Evolutionary conservation across 306 rosid genomes (phyloP).

Genomic region (Fragaria iinumae): DNA sequence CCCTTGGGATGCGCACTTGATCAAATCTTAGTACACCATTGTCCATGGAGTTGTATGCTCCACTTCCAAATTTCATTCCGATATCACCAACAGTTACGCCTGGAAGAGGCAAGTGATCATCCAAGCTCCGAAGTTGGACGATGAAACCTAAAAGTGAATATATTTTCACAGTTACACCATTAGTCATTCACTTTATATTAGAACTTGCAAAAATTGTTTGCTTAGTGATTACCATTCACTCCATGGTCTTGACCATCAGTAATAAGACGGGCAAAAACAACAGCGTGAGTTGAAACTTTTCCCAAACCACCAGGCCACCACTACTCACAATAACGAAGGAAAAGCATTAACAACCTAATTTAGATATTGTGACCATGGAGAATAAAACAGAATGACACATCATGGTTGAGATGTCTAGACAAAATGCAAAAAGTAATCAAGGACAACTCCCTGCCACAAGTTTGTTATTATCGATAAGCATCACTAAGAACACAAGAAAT

Average conservation of each 20-base stretch:
- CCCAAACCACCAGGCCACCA: conserved; percentile 99
- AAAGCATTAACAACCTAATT: conserved; percentile 27
- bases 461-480: conserved; percentile 1
- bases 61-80: conserved; percentile 92
- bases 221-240: conserved; percentile 64
- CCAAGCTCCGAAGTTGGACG: conserved; percentile 93
- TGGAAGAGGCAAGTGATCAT: conserved; percentile 82
- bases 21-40: conserved; percentile 82
- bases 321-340: conserved; percentile 43
- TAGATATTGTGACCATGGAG: conserved; percentile 7
- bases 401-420: conserved; percentile 10
- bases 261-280: conserved; percentile 85
- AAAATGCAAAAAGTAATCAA: neutral
- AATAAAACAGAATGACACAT: neutral
- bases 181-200: conserved; percentile 8
- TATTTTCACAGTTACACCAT: conserved; percentile 14
- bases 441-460: neutral
- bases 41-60: conserved; percentile 92
- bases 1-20: conserved; percentile 83
- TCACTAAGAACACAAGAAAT: neutral
- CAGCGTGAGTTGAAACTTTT: conserved; percentile 78
- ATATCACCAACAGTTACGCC: conserved; percentile 91
- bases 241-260: conserved; percentile 70
- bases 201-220: neutral
- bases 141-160: conserved; percentile 67